Base-by-base conservation (phyloP, 768 basidiomycete species). In the Mycena pura region DNA sequence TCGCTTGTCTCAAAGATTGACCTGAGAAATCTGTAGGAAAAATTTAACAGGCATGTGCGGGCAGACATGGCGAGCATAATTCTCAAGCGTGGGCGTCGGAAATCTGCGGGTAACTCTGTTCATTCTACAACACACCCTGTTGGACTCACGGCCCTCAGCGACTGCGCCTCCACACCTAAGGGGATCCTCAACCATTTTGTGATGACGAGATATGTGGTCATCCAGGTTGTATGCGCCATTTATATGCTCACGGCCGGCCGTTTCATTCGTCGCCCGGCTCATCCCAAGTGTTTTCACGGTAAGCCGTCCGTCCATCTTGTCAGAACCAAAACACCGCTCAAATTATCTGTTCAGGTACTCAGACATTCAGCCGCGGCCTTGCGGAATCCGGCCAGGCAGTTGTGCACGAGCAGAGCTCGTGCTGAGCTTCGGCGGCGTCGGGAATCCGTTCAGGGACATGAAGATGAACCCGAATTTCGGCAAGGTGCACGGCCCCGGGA, bases 231-330 rank as follows among this genome's bases (percentile, higher is more conserved):
- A n/a, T 36, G 34, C 34, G 34, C 34, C 34, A 28, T 32, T 7
- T 38, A 15, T 48, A 46, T 34, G 17, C 46, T 43, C 29, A 38
- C 31, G n/a, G 45, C 19, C 32, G 45, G 28, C 6, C 13, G 5
- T 22, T 3, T 36, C 40, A 1, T 57, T 58, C 22, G 40, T 58
- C 40, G 29, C 39, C 1, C 57, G 57, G 31, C 31, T 40, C n/a
- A 58, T 58, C 29, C 57, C 57, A 6, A 58, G 40, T 19, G 57
- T 58, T 24, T 58, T 58, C 57, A 58, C 48, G 31, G 57, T 58
- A 38, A 44, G 48, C 21, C n/a, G 14, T 0, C 14, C n/a, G n/a
- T n/a, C 25, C 39, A 27, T 11, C 19, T 13, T 19, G 28, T 32
- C 46, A 24, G 15, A 24, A n/a, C 8, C 27, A 57, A 25, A 8